A percentile compares a stretch with the other conserved stretches of the same genome.
Evolutionary conservation across 176 grass and related monocot species (phyloP).

Genomic region (Carex cristatella): DNA sequence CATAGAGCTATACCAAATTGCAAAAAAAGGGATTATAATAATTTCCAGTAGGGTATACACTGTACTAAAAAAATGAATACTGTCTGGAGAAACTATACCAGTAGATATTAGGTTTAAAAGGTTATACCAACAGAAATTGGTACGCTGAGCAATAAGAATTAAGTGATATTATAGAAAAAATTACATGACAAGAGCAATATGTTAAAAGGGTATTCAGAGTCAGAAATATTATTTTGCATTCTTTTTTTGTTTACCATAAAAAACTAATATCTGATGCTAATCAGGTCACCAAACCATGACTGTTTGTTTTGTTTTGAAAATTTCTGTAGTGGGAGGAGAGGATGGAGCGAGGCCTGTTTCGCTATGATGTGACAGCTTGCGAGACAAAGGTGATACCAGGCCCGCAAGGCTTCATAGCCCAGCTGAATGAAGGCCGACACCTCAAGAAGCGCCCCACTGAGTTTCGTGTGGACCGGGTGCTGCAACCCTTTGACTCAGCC

Average conservation of each 20-base stretch:
- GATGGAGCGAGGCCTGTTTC: conserved; percentile 71
- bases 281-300: not conserved
- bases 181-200: not conserved
- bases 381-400: conserved; percentile 96
- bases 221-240: not conserved
- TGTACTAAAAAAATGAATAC: not conserved
- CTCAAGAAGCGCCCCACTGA: conserved; percentile 98
- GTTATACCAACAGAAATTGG: not conserved
- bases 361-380: conserved; percentile 91
- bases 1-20: not conserved
- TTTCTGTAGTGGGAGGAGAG: conserved; percentile 80
- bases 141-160: not conserved
- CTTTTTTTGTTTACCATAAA: not conserved
- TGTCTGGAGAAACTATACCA: not conserved
- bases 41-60: not conserved
- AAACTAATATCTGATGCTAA: not conserved
- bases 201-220: not conserved
- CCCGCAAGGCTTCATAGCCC: conserved; percentile 71
- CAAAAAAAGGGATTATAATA: not conserved
- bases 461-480: conserved; percentile 70
- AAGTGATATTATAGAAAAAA: not conserved
- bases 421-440: conserved; percentile 97
- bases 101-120: not conserved
- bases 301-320: not conserved
- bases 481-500: conserved; percentile 66